Evolutionary conservation across 169 alveolate genomes (phyloP), one percentile per base, ranked within the genome.

Genomic region (Plasmodium vinckei): DNA sequence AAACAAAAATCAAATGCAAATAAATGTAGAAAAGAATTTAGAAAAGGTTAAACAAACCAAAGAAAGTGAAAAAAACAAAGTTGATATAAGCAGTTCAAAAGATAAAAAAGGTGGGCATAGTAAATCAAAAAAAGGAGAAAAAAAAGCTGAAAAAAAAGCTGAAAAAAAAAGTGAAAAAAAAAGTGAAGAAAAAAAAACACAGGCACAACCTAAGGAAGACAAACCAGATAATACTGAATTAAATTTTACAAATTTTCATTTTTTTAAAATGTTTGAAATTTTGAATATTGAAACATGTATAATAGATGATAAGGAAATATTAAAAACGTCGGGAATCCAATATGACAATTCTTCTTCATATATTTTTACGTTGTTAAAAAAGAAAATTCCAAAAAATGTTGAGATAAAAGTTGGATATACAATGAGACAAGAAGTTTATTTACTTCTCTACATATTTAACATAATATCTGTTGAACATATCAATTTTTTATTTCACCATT

Each of bases 191-290:
- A 51, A 71, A 13, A 51, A 51, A 15, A 53, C 5, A 53, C 44
- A 33, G 0, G 5, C 0, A 5, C 27, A 17, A 57, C 17, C 1
- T 44, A 59, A 77, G 17, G 53, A 27, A 9, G n/a, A 4, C 0
- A 59, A 49, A 53, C 5, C 21, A 7, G 42, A 49, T 9, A 12
- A 25, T 25, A 5, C 1, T 9, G 10, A 56, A 6, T 65, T 68
- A 1, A 33, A 4, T 33, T 33, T 3, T 17, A 21, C 59, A 13
- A 51, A 54, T 5, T 27, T 53, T 39, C 71, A 67, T 71, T 60
- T 82, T 23, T 10, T 53, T 25, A 82, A 67, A 61, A 9, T 82
- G 13, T 82, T 82, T 59, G 67, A 82, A 17, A 53, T 67, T 7
- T 67, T 82, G 12, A 60, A 59, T 15, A 9, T 27, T 15, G 0